phyloP scores from a whole-genome alignment of 768 basidiomycete species.

The Hydnum rufescens region DNA sequence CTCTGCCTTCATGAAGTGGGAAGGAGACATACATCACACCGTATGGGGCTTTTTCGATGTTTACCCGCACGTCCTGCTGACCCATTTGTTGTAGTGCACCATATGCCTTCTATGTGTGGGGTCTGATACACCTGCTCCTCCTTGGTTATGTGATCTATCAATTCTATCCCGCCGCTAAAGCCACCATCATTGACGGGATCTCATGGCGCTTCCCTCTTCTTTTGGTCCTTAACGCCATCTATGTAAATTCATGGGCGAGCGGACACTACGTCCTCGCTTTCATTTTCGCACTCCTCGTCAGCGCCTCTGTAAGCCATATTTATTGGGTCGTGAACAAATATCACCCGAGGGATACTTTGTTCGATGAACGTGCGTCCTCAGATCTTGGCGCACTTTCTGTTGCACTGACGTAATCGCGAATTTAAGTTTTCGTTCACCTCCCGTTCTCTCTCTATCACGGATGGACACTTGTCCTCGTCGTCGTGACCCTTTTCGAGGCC shows the following conservation, averaged over 20 bases:
- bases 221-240: constrained; percentile 70
- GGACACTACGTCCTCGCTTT: constrained; percentile 67
- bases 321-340: constrained; percentile 90
- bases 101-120: constrained; percentile 88
- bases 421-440: constrained; percentile 59
- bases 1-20: constrained; percentile 33
- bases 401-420: neutral
- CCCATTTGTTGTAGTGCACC: no score
- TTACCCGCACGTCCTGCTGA: no score
- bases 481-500: constrained; percentile 70
- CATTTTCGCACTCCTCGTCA: constrained; percentile 72
- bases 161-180: constrained; percentile 60
- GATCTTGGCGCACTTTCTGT: neutral
- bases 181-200: constrained; percentile 65
- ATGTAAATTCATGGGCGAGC: constrained; percentile 70
- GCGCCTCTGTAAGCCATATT: constrained; percentile 64
- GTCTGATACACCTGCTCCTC: constrained; percentile 69
- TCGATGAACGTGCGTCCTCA: constrained; percentile 39
- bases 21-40: constrained; percentile 90
- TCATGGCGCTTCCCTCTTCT: constrained; percentile 85
- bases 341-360: constrained; percentile 38
- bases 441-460: constrained; percentile 95
- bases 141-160: constrained; percentile 85
- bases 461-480: constrained; percentile 69
- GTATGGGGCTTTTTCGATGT: neutral